Evolutionary conservation across 164 flowering plant genomes (phyloP).

Genomic region (Stephania cephalantha): DNA sequence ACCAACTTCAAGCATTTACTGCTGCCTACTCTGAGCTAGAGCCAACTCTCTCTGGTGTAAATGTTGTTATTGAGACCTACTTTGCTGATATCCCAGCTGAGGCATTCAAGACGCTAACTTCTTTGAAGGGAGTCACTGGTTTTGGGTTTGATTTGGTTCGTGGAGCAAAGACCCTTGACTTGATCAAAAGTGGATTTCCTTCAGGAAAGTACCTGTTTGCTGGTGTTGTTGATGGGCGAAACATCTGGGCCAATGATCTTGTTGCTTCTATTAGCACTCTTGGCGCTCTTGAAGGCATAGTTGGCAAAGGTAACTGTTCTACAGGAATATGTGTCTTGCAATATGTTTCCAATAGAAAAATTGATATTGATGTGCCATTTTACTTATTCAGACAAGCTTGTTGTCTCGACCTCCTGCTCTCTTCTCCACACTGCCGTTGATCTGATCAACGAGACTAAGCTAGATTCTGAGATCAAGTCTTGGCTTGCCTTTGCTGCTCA

Average conservation of each 20-base stretch:
- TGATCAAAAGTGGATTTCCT: constrained; percentile 55
- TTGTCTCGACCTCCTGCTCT: constrained; percentile 75
- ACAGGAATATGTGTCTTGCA: not conserved
- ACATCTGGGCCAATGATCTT: constrained; percentile 78
- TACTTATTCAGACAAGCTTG: constrained; percentile 48
- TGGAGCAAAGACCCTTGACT: constrained; percentile 57
- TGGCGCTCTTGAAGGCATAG: constrained; percentile 49
- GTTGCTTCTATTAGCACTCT: constrained; percentile 44
- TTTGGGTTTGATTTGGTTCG: constrained; percentile 65
- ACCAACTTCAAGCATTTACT: constrained; percentile 49
- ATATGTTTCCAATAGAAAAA: not conserved
- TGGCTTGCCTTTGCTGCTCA: constrained; percentile 81
- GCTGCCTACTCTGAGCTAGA: constrained; percentile 55
- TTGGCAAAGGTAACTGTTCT: constrained; percentile 54
- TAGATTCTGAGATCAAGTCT: constrained; percentile 63
- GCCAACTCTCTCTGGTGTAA: constrained; percentile 45
- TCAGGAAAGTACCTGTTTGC: constrained; percentile 59
- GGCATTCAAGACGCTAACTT: constrained; percentile 47
- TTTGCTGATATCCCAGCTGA: constrained; percentile 54
- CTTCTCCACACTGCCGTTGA: constrained; percentile 86
- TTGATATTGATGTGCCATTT: not conserved
- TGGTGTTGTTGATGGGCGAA: constrained; percentile 79
- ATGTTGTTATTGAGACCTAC: constrained; percentile 58
- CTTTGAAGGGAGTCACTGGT: constrained; percentile 55
- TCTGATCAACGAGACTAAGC: constrained; percentile 60